These are phyloP conservation scores for Hypoxylon perforatum DNA, from an alignment of 495 filamentous ascomycete species.

Conservation along the genomic window DNA sequence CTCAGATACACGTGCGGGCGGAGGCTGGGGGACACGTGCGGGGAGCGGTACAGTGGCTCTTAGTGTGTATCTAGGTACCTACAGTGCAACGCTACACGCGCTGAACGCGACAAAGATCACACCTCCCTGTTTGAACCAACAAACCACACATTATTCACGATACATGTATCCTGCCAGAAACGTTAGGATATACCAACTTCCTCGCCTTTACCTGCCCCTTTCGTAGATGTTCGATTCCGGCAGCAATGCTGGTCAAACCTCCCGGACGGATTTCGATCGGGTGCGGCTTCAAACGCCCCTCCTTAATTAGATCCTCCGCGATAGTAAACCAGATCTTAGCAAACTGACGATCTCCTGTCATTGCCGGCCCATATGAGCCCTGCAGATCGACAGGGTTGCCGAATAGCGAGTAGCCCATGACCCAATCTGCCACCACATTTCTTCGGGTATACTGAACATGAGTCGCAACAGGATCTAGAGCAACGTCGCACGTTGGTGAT, in stretches of 20 bases:
- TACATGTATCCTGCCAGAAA: no score
- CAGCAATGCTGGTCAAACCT: conserved; percentile 64
- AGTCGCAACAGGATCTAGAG: conserved; percentile 7
- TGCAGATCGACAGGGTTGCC: conserved; percentile 25
- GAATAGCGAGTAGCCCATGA: conserved; percentile 13
- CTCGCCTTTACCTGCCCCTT: conserved; percentile 66
- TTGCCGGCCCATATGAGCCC: conserved; percentile 15
- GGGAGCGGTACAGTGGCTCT: no score
- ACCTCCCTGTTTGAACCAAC: no score
- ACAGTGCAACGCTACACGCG: no score
- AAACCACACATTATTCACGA: no score
- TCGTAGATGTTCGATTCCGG: conserved; percentile 64
- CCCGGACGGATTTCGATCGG: conserved; percentile 55
- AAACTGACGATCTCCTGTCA: conserved; percentile 32
- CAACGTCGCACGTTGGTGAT: conserved; percentile 40
- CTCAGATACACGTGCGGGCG: no score
- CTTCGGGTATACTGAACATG: conserved; percentile 21
- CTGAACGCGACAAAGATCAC: no score
- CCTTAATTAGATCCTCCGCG: conserved; percentile 57
- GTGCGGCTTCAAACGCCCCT: conserved; percentile 64
- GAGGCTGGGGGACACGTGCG: no score
- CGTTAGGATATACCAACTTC: conserved; percentile 67
- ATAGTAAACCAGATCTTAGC: conserved; percentile 53
- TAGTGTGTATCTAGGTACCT: no score
- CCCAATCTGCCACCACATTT: conserved; percentile 12